Evolutionary conservation across 345 rosid species (phyloP), one percentile per base, ranked within the genome.

Genomic region (Microcos paniculata): DNA sequence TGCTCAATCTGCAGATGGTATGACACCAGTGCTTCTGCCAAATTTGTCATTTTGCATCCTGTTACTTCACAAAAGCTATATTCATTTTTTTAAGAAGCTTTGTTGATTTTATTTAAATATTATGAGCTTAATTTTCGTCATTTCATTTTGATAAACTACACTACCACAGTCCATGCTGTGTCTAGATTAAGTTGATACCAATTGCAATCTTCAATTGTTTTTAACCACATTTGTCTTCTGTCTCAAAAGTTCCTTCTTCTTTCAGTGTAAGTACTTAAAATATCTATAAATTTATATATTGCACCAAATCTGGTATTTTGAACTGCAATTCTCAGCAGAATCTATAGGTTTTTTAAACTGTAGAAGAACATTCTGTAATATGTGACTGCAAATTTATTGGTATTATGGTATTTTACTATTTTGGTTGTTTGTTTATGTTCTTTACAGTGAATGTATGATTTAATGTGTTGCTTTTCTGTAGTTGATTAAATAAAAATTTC

Each of bases 1-100:
- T 74, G 86, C 86, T 78, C 90, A 88, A 66, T 81, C 89, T 76
- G 67, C 70, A 57, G 82, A 85, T 84, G 97, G 96, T 93, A 91
- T 52, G 84, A 51, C 65, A n/a, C 71, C 30, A 14, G 31, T 53
- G 31, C 64, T 19, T 48, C 30, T 63, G 38, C 76, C 43, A 40
- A 38, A 26, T 10, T 23, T 49, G 11, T 77, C 9, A 46, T 62
- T 35, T n/a, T 76, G 57, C 70, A 18, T 52, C 19, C 49, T 57
- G 51, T 63, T 52, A 31, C 26, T 59, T 53, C n/a, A n/a, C n/a
- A n/a, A n/a, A n/a, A n/a, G n/a, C n/a, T n/a, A n/a, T n/a, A n/a
- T n/a, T n/a, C n/a, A n/a, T n/a, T n/a, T n/a, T n/a, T n/a, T n/a
- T 18, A 5, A 16, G 55, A 23, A 35, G 28, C 53, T 69, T 61